A percentile compares a stretch with the other conserved stretches of the same genome.
phyloP scores from a whole-genome alignment of 192 early-diverging fungal species.

The Coemansia sp. region DNA sequence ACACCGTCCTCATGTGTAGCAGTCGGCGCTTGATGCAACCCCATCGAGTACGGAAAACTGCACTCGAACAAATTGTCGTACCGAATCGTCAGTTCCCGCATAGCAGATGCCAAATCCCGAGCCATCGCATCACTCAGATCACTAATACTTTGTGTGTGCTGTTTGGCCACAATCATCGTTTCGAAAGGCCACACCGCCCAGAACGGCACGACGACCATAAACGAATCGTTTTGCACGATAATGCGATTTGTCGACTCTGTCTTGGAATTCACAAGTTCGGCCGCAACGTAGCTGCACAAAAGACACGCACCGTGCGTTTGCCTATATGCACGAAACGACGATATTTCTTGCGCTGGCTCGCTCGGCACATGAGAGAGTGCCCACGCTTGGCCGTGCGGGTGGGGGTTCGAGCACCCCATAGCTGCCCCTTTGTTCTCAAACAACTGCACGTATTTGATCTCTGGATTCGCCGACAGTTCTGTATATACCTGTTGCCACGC shows the following conservation, averaged over 20 bases:
- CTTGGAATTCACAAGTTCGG: conserved; percentile 37
- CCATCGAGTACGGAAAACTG: conserved; percentile 97
- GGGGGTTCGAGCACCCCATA: conserved; percentile 98
- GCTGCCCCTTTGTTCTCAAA: conserved; percentile 97
- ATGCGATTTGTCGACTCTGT: conserved; percentile 56
- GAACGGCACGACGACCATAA: conserved; percentile 85
- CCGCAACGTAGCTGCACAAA: conserved; percentile 76
- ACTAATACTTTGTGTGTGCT: conserved; percentile 60
- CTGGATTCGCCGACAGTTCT: conserved; percentile 53
- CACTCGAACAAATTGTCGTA: conserved; percentile 93
- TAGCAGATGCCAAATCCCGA: conserved; percentile 70
- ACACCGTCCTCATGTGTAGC: conserved; percentile 54
- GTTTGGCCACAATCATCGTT: conserved; percentile 76
- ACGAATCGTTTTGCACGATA: conserved; percentile 78
- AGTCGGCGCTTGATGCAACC: conserved; percentile 85
- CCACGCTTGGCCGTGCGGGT: conserved; percentile 96
- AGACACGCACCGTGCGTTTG: conserved; percentile 63
- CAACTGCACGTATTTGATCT: conserved; percentile 83
- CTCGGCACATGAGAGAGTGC: conserved; percentile 80
- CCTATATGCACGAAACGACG: conserved; percentile 62
- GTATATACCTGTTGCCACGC: conserved; percentile 71
- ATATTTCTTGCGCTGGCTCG: conserved; percentile 75
- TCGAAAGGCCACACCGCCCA: conserved; percentile 99
- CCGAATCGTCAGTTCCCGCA: conserved; percentile 73
- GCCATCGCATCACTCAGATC: conserved; percentile 57